A percentile compares a stretch with the other conserved stretches of the same genome.
Evolutionary conservation across 78 protist species (phyloP).

Genomic region (Creolimax fragrantissima): DNA sequence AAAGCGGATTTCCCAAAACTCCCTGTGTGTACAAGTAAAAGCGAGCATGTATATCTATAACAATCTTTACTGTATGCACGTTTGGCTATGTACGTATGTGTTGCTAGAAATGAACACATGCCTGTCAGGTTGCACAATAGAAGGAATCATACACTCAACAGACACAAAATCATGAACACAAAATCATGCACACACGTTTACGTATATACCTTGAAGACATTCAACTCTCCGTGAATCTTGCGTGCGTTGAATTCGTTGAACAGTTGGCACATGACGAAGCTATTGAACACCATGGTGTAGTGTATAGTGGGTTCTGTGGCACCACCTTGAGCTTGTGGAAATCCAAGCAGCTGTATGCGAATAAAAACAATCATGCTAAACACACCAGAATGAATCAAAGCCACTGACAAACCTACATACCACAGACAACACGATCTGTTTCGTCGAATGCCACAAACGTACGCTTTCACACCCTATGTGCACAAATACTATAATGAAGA

Average conservation of each 20-base stretch:
- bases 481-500: no score
- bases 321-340: no score
- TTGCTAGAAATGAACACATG: no score
- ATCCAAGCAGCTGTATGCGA: no score
- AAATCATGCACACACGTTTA: no score
- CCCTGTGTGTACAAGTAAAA: background rate
- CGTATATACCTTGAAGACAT: background rate
- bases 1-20: background rate
- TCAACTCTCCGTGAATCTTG: conserved; percentile 23
- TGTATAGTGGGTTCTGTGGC: background rate
- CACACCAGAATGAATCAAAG: conserved; percentile 23
- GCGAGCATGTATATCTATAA: background rate
- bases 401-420: conserved; percentile 55
- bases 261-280: conserved; percentile 80
- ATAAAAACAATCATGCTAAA: conserved; percentile 3
- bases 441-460: no score
- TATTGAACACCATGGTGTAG: conserved; percentile 77
- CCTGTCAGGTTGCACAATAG: no score
- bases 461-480: no score
- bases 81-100: background rate
- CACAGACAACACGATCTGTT: no score
- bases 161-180: no score
- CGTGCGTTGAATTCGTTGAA: conserved; percentile 88
- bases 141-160: no score
- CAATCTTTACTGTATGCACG: background rate